phyloP scores from a whole-genome alignment of 116 monocot genomes.

The Phalaenopsis hybrid region DNA sequence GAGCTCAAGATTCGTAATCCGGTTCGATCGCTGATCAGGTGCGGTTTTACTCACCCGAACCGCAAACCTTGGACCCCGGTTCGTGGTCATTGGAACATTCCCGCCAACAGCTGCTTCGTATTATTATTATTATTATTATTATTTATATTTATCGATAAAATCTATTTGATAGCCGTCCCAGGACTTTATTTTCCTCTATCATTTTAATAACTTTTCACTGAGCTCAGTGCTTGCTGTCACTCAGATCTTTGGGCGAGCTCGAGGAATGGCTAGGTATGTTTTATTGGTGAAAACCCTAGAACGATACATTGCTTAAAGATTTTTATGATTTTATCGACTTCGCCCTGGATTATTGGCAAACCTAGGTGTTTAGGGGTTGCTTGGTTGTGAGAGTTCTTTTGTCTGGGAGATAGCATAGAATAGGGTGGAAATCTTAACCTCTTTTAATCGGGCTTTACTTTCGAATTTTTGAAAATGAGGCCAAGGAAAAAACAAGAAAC shows the following conservation, averaged over 20 bases:
- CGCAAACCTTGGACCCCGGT: neutral
- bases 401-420: neutral
- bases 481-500: neutral
- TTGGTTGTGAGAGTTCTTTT: neutral
- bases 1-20: neutral
- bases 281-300: slow-evolving; percentile 2
- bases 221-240: neutral
- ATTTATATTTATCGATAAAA: neutral
- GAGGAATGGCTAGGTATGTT: slow-evolving; percentile 8
- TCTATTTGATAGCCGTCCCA: neutral
- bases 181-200: neutral
- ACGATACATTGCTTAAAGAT: neutral
- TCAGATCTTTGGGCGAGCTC: neutral
- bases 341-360: neutral
- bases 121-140: neutral
- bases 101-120: neutral
- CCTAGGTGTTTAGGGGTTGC: neutral
- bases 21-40: neutral
- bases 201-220: neutral
- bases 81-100: neutral
- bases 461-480: neutral
- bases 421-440: neutral
- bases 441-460: neutral
- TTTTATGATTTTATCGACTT: neutral
- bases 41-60: neutral